phyloP scores from a whole-genome alignment of 768 basidiomycete genomes.

The Chiua virens region DNA sequence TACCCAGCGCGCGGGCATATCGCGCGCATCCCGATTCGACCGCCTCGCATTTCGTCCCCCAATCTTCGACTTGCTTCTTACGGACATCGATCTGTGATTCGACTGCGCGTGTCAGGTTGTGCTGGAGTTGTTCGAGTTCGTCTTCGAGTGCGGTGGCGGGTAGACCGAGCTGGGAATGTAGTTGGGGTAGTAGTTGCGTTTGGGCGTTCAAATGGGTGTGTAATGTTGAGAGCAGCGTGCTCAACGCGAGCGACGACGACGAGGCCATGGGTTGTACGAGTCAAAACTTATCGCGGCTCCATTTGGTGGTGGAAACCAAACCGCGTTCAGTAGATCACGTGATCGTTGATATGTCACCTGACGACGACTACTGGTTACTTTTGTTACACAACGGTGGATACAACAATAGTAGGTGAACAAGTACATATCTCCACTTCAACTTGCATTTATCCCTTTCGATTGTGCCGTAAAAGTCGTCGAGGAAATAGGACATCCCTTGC shows the following conservation, averaged over 20 bases:
- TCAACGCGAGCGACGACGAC: slow-evolving; percentile 43
- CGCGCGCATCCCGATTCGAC: slow-evolving; percentile 66
- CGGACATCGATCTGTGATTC: slow-evolving; percentile 69
- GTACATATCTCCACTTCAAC: slow-evolving; percentile 4
- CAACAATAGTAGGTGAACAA: background rate
- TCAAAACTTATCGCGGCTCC: slow-evolving; percentile 7
- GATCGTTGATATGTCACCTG: slow-evolving; percentile 28
- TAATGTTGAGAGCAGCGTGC: slow-evolving; percentile 71
- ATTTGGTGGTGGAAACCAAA: slow-evolving; percentile 23
- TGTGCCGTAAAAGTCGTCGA: slow-evolving; percentile 61
- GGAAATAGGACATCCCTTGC: slow-evolving; percentile 63
- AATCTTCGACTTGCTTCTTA: slow-evolving; percentile 74
- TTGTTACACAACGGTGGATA: too few relatives aligned
- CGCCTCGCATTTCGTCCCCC: slow-evolving; percentile 60
- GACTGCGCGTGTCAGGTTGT: slow-evolving; percentile 73
- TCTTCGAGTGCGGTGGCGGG: slow-evolving; percentile 78
- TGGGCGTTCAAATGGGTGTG: slow-evolving; percentile 79
- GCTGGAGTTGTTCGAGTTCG: slow-evolving; percentile 72
- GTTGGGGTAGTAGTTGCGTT: slow-evolving; percentile 75
- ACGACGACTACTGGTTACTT: background rate
- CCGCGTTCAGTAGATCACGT: slow-evolving; percentile 24
- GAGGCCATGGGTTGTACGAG: slow-evolving; percentile 25
- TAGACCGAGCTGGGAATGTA: slow-evolving; percentile 83
- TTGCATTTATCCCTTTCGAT: slow-evolving; percentile 18
- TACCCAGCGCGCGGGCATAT: slow-evolving; percentile 70